These are phyloP conservation scores for Blastocladiella emersonii DNA, from an alignment of 371 early-diverging fungal genomes.

Conservation along the genomic window DNA sequence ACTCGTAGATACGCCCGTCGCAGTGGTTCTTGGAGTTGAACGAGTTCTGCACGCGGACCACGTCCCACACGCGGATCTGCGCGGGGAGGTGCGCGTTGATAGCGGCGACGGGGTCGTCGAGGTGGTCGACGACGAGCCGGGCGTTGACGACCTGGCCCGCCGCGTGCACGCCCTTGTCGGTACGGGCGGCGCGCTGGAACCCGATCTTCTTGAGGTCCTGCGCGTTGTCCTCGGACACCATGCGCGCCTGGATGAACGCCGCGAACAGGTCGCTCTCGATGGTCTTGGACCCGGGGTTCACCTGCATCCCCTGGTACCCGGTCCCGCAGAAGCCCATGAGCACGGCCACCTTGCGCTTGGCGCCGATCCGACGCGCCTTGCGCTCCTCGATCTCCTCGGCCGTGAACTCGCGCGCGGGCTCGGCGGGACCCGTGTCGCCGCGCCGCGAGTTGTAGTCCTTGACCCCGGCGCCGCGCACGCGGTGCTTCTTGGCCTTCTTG, in stretches of 20 bases:
- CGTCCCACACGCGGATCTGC: constrained; percentile 73
- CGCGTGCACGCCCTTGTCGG: constrained; percentile 99
- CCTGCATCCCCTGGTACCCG: constrained; percentile 93
- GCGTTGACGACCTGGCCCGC: constrained; percentile 85
- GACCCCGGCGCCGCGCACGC: neutral
- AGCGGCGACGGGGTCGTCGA: constrained; percentile 60
- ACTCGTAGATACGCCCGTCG: constrained; percentile 93
- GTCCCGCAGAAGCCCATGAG: constrained; percentile 86
- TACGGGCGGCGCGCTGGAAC: constrained; percentile 77
- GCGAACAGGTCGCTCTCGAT: constrained; percentile 71
- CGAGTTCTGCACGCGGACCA: constrained; percentile 44
- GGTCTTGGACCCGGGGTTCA: constrained; percentile 53
- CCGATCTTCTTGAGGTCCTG: constrained; percentile 60
- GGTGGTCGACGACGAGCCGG: constrained; percentile 36
- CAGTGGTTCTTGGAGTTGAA: constrained; percentile 89
- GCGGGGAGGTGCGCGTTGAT: constrained; percentile 60
- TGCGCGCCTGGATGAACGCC: constrained; percentile 55
- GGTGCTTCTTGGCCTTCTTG: neutral
- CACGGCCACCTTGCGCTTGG: constrained; percentile 79
- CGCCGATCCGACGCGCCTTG: constrained; percentile 14
- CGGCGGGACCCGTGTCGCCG: too few species aligned
- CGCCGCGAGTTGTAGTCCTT: neutral
- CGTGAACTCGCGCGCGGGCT: neutral
- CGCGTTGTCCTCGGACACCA: constrained; percentile 59
- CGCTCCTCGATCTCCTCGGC: neutral